Conservation (phyloP, 2,329 filamentous ascomycete species). For the Aureobasidium sp. region DNA sequence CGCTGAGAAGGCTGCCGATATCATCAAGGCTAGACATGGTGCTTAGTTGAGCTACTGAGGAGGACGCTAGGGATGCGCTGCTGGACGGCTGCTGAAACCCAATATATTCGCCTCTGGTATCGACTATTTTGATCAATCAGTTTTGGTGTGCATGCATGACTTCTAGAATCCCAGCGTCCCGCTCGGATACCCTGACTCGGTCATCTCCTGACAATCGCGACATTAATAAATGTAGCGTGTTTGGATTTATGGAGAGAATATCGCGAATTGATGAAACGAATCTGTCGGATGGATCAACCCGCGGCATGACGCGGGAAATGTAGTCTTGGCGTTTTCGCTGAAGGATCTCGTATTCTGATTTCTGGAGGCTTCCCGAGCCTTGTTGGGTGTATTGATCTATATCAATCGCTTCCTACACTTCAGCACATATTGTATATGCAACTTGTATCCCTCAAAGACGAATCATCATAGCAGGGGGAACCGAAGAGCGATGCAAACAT, state of each 20-base stretch:
- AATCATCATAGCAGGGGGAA: neutral
- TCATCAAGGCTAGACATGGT: slow-evolving; percentile 26
- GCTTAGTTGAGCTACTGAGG: slow-evolving; percentile 26
- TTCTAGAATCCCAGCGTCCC: too few relatives aligned
- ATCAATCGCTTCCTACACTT: neutral
- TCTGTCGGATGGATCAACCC: neutral
- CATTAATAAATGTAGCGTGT: too few relatives aligned
- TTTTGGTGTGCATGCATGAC: too few relatives aligned
- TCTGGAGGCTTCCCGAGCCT: neutral
- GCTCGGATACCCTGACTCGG: neutral
- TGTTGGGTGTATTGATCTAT: neutral
- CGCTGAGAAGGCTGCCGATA: slow-evolving; percentile 30
- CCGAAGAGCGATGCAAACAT: neutral
- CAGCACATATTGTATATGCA: neutral
- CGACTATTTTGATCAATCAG: neutral
- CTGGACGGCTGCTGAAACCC: slow-evolving; percentile 22
- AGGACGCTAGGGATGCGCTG: slow-evolving; percentile 20
- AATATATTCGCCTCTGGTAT: neutral
- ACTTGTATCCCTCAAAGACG: neutral
- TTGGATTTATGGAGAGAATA: neutral
- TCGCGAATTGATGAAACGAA: neutral
- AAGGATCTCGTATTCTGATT: neutral
- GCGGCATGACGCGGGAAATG: neutral
- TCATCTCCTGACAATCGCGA: neutral
- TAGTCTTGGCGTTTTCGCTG: neutral